phyloP scores from a whole-genome alignment of 169 alveolate species.

The Babesia caballi region DNA sequence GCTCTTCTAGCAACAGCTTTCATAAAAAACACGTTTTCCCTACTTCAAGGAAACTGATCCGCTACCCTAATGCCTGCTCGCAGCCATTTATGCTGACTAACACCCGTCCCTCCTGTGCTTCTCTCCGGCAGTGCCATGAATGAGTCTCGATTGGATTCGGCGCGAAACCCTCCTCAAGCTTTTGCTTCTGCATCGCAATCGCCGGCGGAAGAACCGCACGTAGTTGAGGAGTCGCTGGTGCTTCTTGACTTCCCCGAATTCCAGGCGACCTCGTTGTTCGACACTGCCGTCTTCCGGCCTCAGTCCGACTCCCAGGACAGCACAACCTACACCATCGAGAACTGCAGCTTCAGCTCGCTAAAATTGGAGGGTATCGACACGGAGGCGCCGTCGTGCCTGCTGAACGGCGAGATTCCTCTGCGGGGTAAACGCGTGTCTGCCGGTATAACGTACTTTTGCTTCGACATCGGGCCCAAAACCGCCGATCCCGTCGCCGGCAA shows the following conservation, averaged over 20 bases:
- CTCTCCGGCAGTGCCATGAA: too few relatives aligned
- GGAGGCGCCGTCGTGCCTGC: constrained; percentile 32
- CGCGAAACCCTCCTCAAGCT: too few relatives aligned
- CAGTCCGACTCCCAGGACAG: constrained; percentile 7
- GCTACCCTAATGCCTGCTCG: too few relatives aligned
- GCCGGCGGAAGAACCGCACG: constrained; percentile 16
- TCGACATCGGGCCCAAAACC: constrained; percentile 8
- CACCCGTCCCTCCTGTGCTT: too few relatives aligned
- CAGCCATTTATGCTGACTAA: too few relatives aligned
- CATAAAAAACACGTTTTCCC: too few relatives aligned
- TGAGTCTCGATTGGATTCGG: too few relatives aligned
- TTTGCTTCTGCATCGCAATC: too few relatives aligned
- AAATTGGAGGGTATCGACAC: constrained; percentile 19
- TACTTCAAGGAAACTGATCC: too few relatives aligned
- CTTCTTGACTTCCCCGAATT: constrained; percentile 61
- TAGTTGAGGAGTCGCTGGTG: constrained; percentile 52
- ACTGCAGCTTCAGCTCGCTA: constrained; percentile 35
- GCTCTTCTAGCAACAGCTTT: too few relatives aligned
- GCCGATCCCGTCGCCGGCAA: neutral
- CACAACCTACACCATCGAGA: constrained; percentile 5
- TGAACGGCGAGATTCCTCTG: constrained; percentile 39
- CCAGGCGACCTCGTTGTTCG: constrained; percentile 51
- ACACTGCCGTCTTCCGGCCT: constrained; percentile 32
- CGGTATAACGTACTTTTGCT: constrained; percentile 44
- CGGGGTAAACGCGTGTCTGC: constrained; percentile 30